Conservation (phyloP, 176 grass and related monocot genomes). For the Carex parvula region DNA sequence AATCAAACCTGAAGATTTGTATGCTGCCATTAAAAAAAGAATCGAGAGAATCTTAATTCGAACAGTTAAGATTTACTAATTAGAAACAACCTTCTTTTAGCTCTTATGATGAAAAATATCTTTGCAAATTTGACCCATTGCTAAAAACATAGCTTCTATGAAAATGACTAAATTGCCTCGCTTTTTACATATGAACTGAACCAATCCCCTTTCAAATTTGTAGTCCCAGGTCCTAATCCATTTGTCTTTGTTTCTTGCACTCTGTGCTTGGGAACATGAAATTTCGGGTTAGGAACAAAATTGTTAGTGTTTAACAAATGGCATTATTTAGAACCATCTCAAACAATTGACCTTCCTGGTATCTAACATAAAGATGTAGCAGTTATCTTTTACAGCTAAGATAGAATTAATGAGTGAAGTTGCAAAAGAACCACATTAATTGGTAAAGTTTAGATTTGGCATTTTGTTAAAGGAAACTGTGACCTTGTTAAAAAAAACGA, state of each 20-base stretch:
- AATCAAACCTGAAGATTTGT: constrained; percentile 69
- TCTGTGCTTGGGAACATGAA: neutral
- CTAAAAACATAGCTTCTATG: neutral
- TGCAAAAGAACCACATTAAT: neutral
- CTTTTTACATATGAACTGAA: neutral
- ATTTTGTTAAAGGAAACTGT: neutral
- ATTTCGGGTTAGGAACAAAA: neutral
- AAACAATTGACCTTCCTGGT: neutral
- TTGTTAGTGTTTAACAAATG: neutral
- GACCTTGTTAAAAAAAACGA: neutral
- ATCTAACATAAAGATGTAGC: neutral
- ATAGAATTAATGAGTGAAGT: too few relatives aligned
- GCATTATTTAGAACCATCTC: neutral
- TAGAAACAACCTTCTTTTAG: neutral
- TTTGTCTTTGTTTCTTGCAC: neutral
- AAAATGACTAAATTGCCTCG: neutral
- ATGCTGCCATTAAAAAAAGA: constrained; percentile 72
- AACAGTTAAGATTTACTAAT: constrained; percentile 49
- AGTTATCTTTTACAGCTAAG: neutral
- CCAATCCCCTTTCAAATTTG: neutral
- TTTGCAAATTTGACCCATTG: neutral
- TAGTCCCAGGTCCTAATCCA: neutral
- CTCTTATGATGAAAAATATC: neutral
- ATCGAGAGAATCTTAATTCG: constrained; percentile 86
- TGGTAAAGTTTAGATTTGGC: neutral